Evolutionary conservation across 129 eudicot species (phyloP).

Genomic region (Lactuca sativa): DNA sequence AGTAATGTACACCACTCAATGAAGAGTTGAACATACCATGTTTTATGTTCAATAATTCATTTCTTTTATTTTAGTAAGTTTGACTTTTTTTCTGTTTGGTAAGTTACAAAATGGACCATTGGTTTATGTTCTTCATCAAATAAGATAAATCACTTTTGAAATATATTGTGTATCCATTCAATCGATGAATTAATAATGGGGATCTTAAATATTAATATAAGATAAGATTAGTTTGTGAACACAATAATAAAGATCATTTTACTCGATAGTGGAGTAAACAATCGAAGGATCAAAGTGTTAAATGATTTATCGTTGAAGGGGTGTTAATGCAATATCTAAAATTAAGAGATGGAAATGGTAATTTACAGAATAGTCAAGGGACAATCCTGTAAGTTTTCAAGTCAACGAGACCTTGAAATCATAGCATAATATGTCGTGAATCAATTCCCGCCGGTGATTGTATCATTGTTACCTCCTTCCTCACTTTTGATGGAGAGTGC

Average conservation of each 20-base stretch:
- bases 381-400: neutral
- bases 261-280: neutral
- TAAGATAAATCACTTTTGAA: no score
- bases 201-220: no score
- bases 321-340: neutral
- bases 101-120: neutral
- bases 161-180: no score
- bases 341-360: neutral
- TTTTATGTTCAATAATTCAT: neutral
- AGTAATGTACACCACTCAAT: slow-evolving; percentile 4
- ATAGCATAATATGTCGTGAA: slow-evolving; percentile 10
- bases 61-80: neutral
- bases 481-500: slow-evolving; percentile 1
- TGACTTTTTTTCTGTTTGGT: neutral
- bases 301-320: neutral
- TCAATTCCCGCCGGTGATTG: slow-evolving; percentile 47
- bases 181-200: no score
- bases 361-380: slow-evolving; percentile 1
- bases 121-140: no score
- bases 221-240: no score
- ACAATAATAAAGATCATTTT: no score
- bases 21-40: neutral
- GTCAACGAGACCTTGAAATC: slow-evolving; percentile 26
- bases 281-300: neutral
- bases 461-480: slow-evolving; percentile 20